Base-by-base conservation (phyloP, 2,329 filamentous ascomycete genomes). In the Beauveria caledonica region DNA sequence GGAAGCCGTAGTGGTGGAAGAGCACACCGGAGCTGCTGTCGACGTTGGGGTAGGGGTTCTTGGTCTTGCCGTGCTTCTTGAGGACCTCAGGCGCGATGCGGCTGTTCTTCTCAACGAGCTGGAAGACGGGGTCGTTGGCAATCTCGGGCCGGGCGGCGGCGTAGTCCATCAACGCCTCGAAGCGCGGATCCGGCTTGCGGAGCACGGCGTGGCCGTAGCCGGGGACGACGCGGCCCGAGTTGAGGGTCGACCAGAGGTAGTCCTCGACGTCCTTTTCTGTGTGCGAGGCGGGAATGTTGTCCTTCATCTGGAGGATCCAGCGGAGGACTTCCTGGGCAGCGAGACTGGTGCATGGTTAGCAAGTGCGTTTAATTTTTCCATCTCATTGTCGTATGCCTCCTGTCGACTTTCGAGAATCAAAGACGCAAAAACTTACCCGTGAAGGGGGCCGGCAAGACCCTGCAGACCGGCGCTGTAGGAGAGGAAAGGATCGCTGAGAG, bases 1-100 rank as follows among this genome's bases (percentile, higher is more conserved):
- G 88, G 86, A 99, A 96, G 62, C 93, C 94, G 73, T 96, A 99
- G 80, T 97, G 92, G 77, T 97, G 88, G 85, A 99, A 97, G 53
- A 99, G 82, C 6, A 97, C 92, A 65, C 94, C 94, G 0, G 92
- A 96, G 64, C 86, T 88, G 52, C 89, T 92, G 76, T 99, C 94
- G 63, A 99, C 94, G 73, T 99, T 99, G 65, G 94, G 94, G 77
- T 93, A 96, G 2, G 94, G 92, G 78, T 96, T 96, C 83, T 96
- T 96, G 66, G 92, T 96, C 87, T 97, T 97, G 75, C 94, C 94
- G 72, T 99, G 94, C 78, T 97, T 86, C 69, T 86, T 94, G 68
- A 99, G 81, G 21, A 99, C 94, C 57, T 85, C 84, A 17, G 94
- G 94, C 0, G 94, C 94, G 64, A 99, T 88, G 70, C 92, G 88